phyloP scores from a whole-genome alignment of 1,284 basidiomycete genomes.

The Malassezia caprae region DNA sequence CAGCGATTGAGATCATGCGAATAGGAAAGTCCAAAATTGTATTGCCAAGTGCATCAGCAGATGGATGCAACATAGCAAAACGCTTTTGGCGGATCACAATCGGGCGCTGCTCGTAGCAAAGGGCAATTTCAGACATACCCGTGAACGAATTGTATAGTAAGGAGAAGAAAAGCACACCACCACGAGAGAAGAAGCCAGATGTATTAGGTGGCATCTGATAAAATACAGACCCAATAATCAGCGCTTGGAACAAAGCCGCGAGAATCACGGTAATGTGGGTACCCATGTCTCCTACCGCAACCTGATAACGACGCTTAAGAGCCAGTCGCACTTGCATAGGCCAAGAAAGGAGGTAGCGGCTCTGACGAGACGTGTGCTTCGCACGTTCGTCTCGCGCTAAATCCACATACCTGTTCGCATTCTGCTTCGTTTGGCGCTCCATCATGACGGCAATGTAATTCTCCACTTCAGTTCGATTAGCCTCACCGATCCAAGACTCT shows the following conservation, averaged over 20 bases:
- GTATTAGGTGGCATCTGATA: constrained; percentile 47
- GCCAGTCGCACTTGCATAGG: constrained; percentile 64
- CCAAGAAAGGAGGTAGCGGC: constrained; percentile 58
- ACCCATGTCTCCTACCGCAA: constrained; percentile 56
- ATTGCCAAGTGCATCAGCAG: constrained; percentile 55
- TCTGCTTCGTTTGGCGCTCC: constrained; percentile 17
- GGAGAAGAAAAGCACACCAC: constrained; percentile 37
- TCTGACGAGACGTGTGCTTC: constrained; percentile 15
- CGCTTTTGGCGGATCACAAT: constrained; percentile 58
- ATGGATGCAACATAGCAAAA: constrained; percentile 50
- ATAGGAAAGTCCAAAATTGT: constrained; percentile 64
- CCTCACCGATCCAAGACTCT: constrained; percentile 19
- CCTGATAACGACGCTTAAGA: constrained; percentile 53
- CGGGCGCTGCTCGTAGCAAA: constrained; percentile 58
- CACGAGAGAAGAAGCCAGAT: constrained; percentile 33
- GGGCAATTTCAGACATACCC: constrained; percentile 57
- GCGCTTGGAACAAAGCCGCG: constrained; percentile 50
- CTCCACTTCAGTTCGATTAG: constrained; percentile 45
- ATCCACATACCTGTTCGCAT: constrained; percentile 10
- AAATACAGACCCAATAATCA: constrained; percentile 72
- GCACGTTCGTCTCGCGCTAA: constrained; percentile 14
- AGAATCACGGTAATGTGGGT: constrained; percentile 36
- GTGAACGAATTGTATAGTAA: constrained; percentile 41
- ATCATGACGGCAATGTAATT: constrained; percentile 22
- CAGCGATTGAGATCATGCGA: constrained; percentile 53